Evolutionary conservation across 1,284 basidiomycete species (phyloP).

Genomic region (Prillingera fragicola): DNA sequence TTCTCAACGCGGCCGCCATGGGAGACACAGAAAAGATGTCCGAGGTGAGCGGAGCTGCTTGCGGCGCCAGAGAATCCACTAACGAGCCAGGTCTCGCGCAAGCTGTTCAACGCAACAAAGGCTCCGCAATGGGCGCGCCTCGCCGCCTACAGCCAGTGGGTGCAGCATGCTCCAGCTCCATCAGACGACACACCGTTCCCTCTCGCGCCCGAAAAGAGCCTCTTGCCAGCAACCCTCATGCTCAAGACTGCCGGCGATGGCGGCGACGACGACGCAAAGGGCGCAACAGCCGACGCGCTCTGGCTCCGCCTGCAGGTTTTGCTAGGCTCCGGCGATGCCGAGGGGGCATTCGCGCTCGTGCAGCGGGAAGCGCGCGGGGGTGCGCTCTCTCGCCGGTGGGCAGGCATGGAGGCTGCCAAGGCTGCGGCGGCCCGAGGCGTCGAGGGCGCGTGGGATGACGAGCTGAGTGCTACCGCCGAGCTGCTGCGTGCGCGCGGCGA

Average conservation of each 20-base stretch:
- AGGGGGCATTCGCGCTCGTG: conserved; percentile 19
- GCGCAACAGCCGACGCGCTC: conserved; percentile 27
- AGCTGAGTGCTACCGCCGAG: conserved; percentile 21
- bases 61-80: not conserved
- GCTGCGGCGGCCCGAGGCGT: conserved; percentile 15
- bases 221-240: conserved; percentile 26
- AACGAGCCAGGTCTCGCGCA: conserved; percentile 18
- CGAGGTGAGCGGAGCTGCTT: conserved; percentile 8
- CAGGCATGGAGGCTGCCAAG: conserved; percentile 25
- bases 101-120: conserved; percentile 37
- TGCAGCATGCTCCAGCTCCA: conserved; percentile 1
- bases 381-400: conserved; percentile 28
- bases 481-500: conserved; percentile 20
- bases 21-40: conserved; percentile 28
- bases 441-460: conserved; percentile 20
- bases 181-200: conserved; percentile 16
- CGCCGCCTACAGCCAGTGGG: conserved; percentile 28
- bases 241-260: conserved; percentile 23
- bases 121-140: conserved; percentile 32
- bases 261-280: too few species aligned
- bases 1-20: conserved; percentile 28
- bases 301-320: conserved; percentile 40
- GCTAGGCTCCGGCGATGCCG: conserved; percentile 21
- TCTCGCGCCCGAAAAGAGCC: conserved; percentile 12
- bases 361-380: conserved; percentile 22